A percentile compares a stretch with the other conserved stretches of the same genome.
Conservation (phyloP, 2,329 filamentous ascomycete species). For the Periglandula ipomoeae region DNA sequence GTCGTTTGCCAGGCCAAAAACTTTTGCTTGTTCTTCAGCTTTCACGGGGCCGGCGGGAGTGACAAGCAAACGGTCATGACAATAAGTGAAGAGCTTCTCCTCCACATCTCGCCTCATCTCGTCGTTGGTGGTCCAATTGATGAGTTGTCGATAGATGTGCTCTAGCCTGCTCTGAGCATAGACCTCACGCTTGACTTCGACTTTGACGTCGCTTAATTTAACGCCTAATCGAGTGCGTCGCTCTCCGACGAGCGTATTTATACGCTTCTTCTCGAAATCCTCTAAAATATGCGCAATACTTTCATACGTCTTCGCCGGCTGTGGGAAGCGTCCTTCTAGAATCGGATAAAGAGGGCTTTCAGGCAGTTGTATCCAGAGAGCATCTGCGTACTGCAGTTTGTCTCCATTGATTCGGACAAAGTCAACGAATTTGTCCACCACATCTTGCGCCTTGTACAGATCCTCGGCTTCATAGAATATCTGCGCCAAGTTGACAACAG, state of each 20-base stretch:
- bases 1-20: slow-evolving; percentile 70
- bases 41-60: slow-evolving; percentile 59
- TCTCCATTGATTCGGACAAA: slow-evolving; percentile 67
- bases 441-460: slow-evolving; percentile 53
- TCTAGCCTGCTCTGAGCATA: slow-evolving; percentile 69
- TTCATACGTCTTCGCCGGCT: slow-evolving; percentile 72
- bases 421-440: slow-evolving; percentile 70
- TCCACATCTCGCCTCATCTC: slow-evolving; percentile 76
- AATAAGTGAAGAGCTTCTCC: slow-evolving; percentile 77
- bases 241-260: slow-evolving; percentile 85
- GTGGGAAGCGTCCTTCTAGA: slow-evolving; percentile 74
- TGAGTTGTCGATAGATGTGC: slow-evolving; percentile 68
- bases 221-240: slow-evolving; percentile 81
- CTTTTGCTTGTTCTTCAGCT: slow-evolving; percentile 57
- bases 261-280: slow-evolving; percentile 74
- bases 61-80: slow-evolving; percentile 67
- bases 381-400: slow-evolving; percentile 63
- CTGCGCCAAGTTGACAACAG: slow-evolving; percentile 62
- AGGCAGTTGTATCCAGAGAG: slow-evolving; percentile 69
- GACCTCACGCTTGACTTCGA: slow-evolving; percentile 81
- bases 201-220: slow-evolving; percentile 70
- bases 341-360: slow-evolving; percentile 70
- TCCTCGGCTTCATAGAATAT: slow-evolving; percentile 62
- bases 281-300: slow-evolving; percentile 78
- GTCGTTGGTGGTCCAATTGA: slow-evolving; percentile 87